Evolutionary conservation across 371 early-diverging fungal genomes (phyloP).

Genomic region (Mucor plumbeus): DNA sequence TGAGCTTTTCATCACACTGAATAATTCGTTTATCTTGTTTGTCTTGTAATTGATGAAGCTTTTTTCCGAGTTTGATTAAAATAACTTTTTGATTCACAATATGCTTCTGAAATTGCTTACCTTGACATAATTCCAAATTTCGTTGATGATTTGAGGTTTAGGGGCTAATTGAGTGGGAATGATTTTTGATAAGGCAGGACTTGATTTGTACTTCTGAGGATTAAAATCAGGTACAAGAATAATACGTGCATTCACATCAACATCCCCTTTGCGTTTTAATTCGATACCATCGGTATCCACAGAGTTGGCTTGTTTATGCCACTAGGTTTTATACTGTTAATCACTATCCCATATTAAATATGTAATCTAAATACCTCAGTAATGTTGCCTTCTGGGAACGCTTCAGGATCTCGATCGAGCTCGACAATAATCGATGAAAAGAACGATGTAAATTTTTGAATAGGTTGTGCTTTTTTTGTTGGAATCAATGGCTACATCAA

Average conservation of each 20-base stretch:
- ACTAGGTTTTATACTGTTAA: slow-evolving; percentile 41
- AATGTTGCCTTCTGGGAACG: slow-evolving; percentile 73
- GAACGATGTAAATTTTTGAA: slow-evolving; percentile 87
- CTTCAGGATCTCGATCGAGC: slow-evolving; percentile 77
- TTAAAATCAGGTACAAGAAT: slow-evolving; percentile 77
- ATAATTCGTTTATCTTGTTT: slow-evolving; percentile 75
- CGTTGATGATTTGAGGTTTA: slow-evolving; percentile 74
- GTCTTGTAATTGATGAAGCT: slow-evolving; percentile 80
- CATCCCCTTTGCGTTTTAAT: slow-evolving; percentile 88
- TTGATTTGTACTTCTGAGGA: slow-evolving; percentile 82
- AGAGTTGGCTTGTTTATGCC: slow-evolving; percentile 63
- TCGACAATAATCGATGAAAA: slow-evolving; percentile 83
- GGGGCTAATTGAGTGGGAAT: slow-evolving; percentile 78
- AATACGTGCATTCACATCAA: slow-evolving; percentile 79
- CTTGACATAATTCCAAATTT: slow-evolving; percentile 95
- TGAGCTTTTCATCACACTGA: slow-evolving; percentile 64
- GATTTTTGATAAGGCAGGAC: slow-evolving; percentile 66
- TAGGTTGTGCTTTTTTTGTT: slow-evolving; percentile 64
- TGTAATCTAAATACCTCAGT: slow-evolving; percentile 59
- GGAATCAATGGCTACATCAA: slow-evolving; percentile 55
- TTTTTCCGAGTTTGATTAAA: neutral
- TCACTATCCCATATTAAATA: neutral
- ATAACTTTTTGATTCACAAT: neutral
- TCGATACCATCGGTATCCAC: slow-evolving; percentile 91
- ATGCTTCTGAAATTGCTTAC: slow-evolving; percentile 29